phyloP scores from a whole-genome alignment of 2,329 filamentous ascomycete species.

The Drechslera avenae region DNA sequence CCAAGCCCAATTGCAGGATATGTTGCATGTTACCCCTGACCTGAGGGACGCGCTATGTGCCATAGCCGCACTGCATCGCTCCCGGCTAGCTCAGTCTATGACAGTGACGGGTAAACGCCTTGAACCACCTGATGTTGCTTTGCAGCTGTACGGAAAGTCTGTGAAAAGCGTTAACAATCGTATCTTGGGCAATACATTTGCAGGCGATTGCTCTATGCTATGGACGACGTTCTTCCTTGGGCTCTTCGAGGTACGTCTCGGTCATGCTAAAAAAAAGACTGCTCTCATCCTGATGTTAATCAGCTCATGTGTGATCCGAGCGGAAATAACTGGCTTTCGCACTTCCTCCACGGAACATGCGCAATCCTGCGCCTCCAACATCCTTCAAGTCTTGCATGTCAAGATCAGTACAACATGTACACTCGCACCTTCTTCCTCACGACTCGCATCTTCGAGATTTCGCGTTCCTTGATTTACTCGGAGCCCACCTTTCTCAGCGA shows the following conservation, averaged over 20 bases:
- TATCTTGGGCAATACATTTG: constrained; percentile 17
- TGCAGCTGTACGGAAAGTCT: constrained; percentile 28
- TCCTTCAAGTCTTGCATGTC: constrained; percentile 13
- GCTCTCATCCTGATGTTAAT: background rate
- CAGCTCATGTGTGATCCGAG: constrained; percentile 37
- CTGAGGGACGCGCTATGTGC: constrained; percentile 29
- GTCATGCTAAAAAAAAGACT: background rate
- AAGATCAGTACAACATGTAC: constrained; percentile 5
- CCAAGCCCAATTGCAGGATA: constrained; percentile 14
- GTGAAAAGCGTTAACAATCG: constrained; percentile 19
- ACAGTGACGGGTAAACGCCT: background rate
- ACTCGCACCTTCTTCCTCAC: constrained; percentile 32
- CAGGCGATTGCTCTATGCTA: constrained; percentile 23
- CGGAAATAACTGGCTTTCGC: constrained; percentile 34
- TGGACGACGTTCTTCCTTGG: constrained; percentile 37
- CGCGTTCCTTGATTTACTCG: constrained; percentile 33
- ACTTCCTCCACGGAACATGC: constrained; percentile 37
- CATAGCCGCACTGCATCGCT: constrained; percentile 22
- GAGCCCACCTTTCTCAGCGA: constrained; percentile 29
- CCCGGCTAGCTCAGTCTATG: background rate
- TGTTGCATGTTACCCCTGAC: constrained; percentile 18
- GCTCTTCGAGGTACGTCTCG: constrained; percentile 28
- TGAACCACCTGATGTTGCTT: background rate
- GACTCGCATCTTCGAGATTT: constrained; percentile 36
- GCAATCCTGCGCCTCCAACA: constrained; percentile 30